phyloP scores from a whole-genome alignment of 2,329 filamentous ascomycete species.

The Trichoderma hamatum region DNA sequence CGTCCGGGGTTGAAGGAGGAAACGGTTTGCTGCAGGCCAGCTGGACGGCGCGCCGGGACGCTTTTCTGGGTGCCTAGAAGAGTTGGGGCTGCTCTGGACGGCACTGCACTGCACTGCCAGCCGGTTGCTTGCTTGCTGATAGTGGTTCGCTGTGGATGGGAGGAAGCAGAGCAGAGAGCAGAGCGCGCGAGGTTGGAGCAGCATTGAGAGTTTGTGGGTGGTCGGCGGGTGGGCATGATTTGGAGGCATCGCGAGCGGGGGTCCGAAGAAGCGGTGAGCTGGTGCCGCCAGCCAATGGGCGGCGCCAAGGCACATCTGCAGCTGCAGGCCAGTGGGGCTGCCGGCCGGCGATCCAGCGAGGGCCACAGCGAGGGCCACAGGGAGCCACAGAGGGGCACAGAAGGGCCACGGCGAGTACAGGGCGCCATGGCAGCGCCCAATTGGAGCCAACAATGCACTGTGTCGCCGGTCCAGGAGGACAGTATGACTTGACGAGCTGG shows the following conservation, averaged over 20 bases:
- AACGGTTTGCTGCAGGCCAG: slow-evolving; percentile 29
- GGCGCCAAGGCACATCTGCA: slow-evolving; percentile 38
- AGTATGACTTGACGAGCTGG: slow-evolving; percentile 7
- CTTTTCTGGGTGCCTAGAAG: slow-evolving; percentile 15
- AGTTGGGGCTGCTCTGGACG: neutral
- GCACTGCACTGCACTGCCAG: slow-evolving; percentile 8
- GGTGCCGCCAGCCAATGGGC: slow-evolving; percentile 44
- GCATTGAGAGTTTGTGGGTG: slow-evolving; percentile 1
- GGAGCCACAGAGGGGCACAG: slow-evolving; percentile 28
- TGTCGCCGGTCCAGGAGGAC: slow-evolving; percentile 16
- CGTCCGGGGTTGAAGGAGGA: slow-evolving; percentile 23
- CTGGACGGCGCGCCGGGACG: slow-evolving; percentile 8
- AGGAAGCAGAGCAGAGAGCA: neutral
- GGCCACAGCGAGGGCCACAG: slow-evolving; percentile 27
- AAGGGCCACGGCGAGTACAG: slow-evolving; percentile 8
- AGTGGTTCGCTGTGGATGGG: slow-evolving; percentile 1
- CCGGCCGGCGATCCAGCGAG: slow-evolving; percentile 34
- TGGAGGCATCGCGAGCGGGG: slow-evolving; percentile 31
- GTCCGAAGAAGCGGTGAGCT: slow-evolving; percentile 46
- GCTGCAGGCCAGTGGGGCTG: slow-evolving; percentile 36
- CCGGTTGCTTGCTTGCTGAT: neutral
- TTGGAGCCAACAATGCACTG: slow-evolving; percentile 22
- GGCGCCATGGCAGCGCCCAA: slow-evolving; percentile 19
- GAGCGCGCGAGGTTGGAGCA: slow-evolving; percentile 13
- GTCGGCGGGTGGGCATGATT: slow-evolving; percentile 26